Evolutionary conservation across 2,329 filamentous ascomycete species (phyloP), one percentile per base, ranked within the genome.

Genomic region (Coniochaeta sp.): DNA sequence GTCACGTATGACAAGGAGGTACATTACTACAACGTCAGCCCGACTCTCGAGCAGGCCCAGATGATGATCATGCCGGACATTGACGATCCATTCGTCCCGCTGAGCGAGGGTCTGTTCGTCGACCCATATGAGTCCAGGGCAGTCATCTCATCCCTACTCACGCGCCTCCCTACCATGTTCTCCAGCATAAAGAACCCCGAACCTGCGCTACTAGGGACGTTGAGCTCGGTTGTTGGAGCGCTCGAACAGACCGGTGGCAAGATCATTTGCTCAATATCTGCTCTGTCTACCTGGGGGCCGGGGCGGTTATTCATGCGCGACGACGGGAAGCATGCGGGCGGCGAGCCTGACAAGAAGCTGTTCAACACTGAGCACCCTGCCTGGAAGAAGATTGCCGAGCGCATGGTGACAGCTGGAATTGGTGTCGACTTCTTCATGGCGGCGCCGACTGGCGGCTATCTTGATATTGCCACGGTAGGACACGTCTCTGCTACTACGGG

Each of bases 41-140:
- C 90, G 32, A 79, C 79, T 35, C 75, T 96, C 38, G 86, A 94
- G 51, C 85, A 91, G 70, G 90, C 94, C 9, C 94, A 99, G 65
- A 96, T 99, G 90, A 83, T 99, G 76, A 91, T 99, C 49, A 96
- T 99, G 89, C 89, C 94, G 3, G 94, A 99, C 65, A 80, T 99
- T 48, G 91, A 97, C 62, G 94, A 99, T 59, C 94, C 94, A 0
- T 99, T 99, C 66, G 84, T 97, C 14, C 91, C 94, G 3, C 76
- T 99, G 16, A 90, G 88, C 56, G 88, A 95, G 53, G 91, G 92
- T 14, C 77, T 99, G 9, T 97, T 97, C 66, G 92, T 97, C 14
- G 92, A 99, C 67, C 91, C 94, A 1, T 85, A 91, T 60, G 89
- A 96, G 67, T 94, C 90, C 45, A 92, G 87, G 76, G 75, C 83